Percentiles rank a stretch among this genome's conserved stretches.
These are phyloP conservation scores for Cucurbita pepo DNA, from an alignment of 306 rosid genomes.

Conservation along the genomic window DNA sequence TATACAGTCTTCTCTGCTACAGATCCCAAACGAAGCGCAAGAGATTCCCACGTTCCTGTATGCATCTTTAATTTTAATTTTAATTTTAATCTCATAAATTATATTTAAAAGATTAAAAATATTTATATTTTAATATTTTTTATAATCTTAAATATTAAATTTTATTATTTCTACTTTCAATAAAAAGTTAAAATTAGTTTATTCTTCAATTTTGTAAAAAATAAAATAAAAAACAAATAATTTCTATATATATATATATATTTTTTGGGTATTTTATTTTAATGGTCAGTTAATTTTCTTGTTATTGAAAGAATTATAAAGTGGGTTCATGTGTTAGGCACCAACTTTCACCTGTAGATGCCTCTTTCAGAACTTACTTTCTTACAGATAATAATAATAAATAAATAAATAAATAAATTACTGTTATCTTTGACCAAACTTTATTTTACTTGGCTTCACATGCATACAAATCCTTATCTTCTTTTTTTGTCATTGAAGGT, in stretches of 20 bases:
- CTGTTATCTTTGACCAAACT: neutral
- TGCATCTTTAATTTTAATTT: neutral
- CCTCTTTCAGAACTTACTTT: neutral
- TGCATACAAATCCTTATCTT: neutral
- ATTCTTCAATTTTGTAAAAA: too few relatives aligned
- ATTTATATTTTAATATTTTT: too few relatives aligned
- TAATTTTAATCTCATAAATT: neutral
- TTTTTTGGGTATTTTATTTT: too few relatives aligned
- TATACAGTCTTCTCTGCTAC: constrained; percentile 94
- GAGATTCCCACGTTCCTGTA: constrained; percentile 95
- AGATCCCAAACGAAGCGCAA: constrained; percentile 80
- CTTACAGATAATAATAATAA: neutral
- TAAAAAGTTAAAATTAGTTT: too few relatives aligned
- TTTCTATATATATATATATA: too few relatives aligned
- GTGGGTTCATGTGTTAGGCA: neutral
- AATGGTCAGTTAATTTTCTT: neutral
- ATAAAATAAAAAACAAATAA: too few relatives aligned
- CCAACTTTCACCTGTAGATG: neutral
- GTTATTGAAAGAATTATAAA: neutral
- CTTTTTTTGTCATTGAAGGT: constrained; percentile 21
- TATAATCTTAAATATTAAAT: too few relatives aligned
- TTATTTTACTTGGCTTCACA: neutral
- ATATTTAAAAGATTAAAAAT: neutral
- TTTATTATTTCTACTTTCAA: too few relatives aligned
- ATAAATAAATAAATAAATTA: neutral